These are phyloP conservation scores for Lipomyces starkeyi DNA, from an alignment of 805 yeast species.

Conservation along the genomic window DNA sequence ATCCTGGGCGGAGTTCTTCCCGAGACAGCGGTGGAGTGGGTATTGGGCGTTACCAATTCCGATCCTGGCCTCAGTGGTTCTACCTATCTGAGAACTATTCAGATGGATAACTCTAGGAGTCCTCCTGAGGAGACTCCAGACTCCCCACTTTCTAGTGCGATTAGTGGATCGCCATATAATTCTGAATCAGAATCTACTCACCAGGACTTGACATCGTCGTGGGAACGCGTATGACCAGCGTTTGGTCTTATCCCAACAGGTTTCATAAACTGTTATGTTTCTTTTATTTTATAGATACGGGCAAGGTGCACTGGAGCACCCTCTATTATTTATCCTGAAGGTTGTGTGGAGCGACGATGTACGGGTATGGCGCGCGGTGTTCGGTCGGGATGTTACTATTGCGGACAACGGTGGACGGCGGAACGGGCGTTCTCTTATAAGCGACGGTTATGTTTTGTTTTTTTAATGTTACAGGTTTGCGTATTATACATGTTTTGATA, in stretches of 20 bases:
- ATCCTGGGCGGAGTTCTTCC: constrained; percentile 34
- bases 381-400: not conserved
- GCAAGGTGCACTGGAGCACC: not conserved
- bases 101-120: constrained; percentile 11
- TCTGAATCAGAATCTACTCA: constrained; percentile 31
- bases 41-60: constrained; percentile 28
- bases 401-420: not conserved
- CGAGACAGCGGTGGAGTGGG: constrained; percentile 34
- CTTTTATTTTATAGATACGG: not conserved
- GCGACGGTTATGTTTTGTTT: not conserved
- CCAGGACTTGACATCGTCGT: constrained; percentile 34
- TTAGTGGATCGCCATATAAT: constrained; percentile 34
- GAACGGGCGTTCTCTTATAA: not conserved
- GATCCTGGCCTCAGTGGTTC: constrained; percentile 2
- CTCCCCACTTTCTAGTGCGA: constrained; percentile 33
- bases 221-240: constrained; percentile 34
- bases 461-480: not conserved
- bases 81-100: constrained; percentile 19
- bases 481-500: not conserved
- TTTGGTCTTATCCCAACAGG: not conserved
- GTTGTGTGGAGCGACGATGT: not conserved
- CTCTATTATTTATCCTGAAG: not conserved
- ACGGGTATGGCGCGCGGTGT: not conserved
- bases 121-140: constrained; percentile 22
- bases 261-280: not conserved